These are phyloP conservation scores for Sabuloglossum arenarium DNA, from an alignment of 495 filamentous ascomycete species.

Conservation along the genomic window DNA sequence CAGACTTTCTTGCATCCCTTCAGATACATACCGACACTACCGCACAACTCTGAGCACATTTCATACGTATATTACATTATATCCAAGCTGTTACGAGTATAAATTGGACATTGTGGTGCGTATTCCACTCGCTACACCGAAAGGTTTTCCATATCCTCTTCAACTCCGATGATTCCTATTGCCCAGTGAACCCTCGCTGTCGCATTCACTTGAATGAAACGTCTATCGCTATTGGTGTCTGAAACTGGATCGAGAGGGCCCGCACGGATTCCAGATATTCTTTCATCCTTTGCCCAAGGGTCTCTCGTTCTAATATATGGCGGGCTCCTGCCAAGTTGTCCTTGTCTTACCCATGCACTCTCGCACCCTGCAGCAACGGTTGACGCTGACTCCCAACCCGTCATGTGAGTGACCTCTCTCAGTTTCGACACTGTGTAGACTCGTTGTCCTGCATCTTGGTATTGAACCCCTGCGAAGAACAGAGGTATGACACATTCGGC, in stretches of 20 bases:
- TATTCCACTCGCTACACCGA: neutral
- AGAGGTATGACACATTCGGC: conserved; percentile 60
- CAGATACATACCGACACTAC: too few relatives aligned
- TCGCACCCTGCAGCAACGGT: conserved; percentile 72
- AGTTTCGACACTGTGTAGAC: conserved; percentile 55
- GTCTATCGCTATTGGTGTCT: conserved; percentile 22
- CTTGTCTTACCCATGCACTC: conserved; percentile 54
- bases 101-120: too few relatives aligned
- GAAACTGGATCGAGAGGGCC: neutral
- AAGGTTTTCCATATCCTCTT: conserved; percentile 28
- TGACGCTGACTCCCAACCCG: conserved; percentile 67
- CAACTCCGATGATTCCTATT: conserved; percentile 35
- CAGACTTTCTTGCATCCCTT: neutral
- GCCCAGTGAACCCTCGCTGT: conserved; percentile 29
- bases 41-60: too few relatives aligned
- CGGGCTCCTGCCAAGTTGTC: conserved; percentile 50
- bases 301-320: conserved; percentile 38
- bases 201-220: conserved; percentile 27
- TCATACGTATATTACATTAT: too few relatives aligned
- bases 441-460: conserved; percentile 46
- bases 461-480: conserved; percentile 78
- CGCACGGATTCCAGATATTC: conserved; percentile 6
- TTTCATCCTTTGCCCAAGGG: conserved; percentile 12
- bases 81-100: too few relatives aligned
- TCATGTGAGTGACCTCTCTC: conserved; percentile 52